These are phyloP conservation scores for Pythium rishiriense DNA, from an alignment of 352 stramenopile genomes.

Conservation along the genomic window DNA sequence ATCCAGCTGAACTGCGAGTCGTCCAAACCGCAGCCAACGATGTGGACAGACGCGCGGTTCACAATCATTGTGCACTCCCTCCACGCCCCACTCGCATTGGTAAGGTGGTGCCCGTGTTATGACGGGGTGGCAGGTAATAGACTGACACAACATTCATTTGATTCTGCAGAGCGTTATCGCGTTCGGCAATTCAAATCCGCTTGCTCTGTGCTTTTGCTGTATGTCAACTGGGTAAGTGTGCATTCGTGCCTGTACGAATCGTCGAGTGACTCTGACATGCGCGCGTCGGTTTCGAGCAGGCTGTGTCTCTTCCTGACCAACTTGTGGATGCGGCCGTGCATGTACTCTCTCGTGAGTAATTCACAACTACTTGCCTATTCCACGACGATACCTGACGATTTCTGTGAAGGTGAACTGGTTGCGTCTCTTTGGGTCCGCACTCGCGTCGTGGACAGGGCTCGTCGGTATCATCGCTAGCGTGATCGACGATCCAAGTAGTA, in stretches of 20 bases:
- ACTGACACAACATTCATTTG: not conserved
- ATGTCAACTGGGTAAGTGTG: slow-evolving; percentile 16
- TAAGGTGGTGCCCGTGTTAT: slow-evolving; percentile 8
- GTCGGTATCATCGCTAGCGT: slow-evolving; percentile 39
- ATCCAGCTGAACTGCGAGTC: slow-evolving; percentile 69
- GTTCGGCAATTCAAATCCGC: slow-evolving; percentile 28
- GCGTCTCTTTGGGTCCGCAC: slow-evolving; percentile 40
- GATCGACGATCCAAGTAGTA: slow-evolving; percentile 44
- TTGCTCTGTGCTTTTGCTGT: slow-evolving; percentile 18
- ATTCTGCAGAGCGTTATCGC: slow-evolving; percentile 20
- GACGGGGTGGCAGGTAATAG: too few species aligned
- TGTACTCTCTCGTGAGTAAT: slow-evolving; percentile 41
- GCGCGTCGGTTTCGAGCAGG: not conserved
- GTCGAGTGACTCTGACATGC: too few species aligned
- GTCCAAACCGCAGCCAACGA: slow-evolving; percentile 43
- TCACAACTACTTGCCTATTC: too few species aligned
- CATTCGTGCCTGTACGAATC: not conserved
- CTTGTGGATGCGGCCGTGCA: slow-evolving; percentile 47
- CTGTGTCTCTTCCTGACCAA: slow-evolving; percentile 31
- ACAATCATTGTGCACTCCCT: slow-evolving; percentile 35
- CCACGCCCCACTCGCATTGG: slow-evolving; percentile 51
- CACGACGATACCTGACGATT: not conserved
- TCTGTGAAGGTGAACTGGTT: slow-evolving; percentile 50
- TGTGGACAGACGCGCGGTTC: slow-evolving; percentile 68
- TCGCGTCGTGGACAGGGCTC: slow-evolving; percentile 43